Conservation (phyloP, 2,329 filamentous ascomycete species). For the Cercospora brassicicola region DNA sequence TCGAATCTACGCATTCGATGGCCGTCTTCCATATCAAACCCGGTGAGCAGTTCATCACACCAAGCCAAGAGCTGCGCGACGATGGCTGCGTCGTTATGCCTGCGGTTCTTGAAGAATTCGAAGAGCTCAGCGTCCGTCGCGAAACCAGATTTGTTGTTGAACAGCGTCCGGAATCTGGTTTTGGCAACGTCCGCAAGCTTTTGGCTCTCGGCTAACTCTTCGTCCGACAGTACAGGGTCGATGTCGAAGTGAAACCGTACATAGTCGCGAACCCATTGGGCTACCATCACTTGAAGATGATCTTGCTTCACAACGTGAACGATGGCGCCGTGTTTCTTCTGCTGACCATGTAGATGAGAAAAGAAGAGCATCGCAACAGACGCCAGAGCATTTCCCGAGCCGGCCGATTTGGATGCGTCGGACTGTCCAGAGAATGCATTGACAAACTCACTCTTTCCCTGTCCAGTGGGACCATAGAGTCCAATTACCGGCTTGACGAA, state of each 20-base stretch:
- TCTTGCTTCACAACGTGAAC: not conserved
- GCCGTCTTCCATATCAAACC: not conserved
- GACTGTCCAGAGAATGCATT: not conserved
- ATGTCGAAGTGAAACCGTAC: not conserved
- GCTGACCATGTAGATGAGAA: not conserved
- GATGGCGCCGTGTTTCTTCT: not conserved
- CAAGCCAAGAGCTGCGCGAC: not conserved
- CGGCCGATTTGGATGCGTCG: not conserved
- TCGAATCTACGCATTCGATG: not conserved
- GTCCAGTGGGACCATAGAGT: not conserved
- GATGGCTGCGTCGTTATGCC: not conserved
- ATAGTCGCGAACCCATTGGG: not conserved
- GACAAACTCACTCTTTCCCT: not conserved
- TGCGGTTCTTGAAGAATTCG: not conserved
- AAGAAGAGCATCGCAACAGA: not conserved
- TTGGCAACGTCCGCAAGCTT: not conserved
- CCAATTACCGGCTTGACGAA: not conserved
- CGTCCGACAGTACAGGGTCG: not conserved
- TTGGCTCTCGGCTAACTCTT: not conserved
- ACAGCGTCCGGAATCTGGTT: not conserved
- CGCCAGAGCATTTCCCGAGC: not conserved
- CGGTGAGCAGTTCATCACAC: not conserved
- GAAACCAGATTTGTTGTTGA: not conserved
- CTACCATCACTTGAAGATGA: not conserved
- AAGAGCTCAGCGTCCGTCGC: not conserved